Evolutionary conservation across 1,139 yeast genomes (phyloP).

Genomic region (Wickerhamiella infanticola): DNA sequence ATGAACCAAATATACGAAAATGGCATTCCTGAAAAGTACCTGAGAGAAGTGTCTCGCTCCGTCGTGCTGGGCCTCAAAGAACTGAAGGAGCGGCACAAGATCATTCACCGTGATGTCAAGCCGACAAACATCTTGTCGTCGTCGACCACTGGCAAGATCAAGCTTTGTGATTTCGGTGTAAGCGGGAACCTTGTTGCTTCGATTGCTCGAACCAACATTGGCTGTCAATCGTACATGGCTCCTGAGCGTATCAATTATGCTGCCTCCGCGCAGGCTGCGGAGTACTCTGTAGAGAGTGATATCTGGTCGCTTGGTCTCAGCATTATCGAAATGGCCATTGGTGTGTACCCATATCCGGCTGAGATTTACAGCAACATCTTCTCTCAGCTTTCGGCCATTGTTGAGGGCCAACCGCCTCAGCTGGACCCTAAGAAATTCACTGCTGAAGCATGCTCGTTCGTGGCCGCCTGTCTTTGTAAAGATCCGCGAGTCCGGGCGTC

Average conservation of each 20-base stretch:
- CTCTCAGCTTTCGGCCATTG: slow-evolving; percentile 87
- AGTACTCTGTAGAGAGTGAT: slow-evolving; percentile 90
- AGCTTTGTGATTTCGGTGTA: slow-evolving; percentile 93
- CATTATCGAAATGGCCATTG: slow-evolving; percentile 76
- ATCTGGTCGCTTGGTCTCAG: slow-evolving; percentile 92
- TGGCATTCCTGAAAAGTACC: slow-evolving; percentile 66
- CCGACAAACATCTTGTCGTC: slow-evolving; percentile 83
- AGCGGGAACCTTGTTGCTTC: slow-evolving; percentile 92
- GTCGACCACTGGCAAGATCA: slow-evolving; percentile 64
- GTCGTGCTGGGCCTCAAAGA: slow-evolving; percentile 74
- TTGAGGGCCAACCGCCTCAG: slow-evolving; percentile 87
- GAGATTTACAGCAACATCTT: slow-evolving; percentile 83
- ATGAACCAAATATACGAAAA: slow-evolving; percentile 68
- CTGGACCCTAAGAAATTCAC: slow-evolving; percentile 46
- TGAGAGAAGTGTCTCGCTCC: slow-evolving; percentile 69
- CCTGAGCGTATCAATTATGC: slow-evolving; percentile 76
- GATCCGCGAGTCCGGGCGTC: slow-evolving; percentile 73
- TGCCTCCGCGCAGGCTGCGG: slow-evolving; percentile 38
- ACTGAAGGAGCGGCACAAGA: slow-evolving; percentile 76
- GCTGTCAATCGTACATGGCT: slow-evolving; percentile 98
- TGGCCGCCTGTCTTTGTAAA: slow-evolving; percentile 63
- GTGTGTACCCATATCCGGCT: slow-evolving; percentile 89
- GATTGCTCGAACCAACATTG: slow-evolving; percentile 88
- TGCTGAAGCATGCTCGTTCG: slow-evolving; percentile 69
- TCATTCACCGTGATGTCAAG: slow-evolving; percentile 92